Percentiles rank a stretch among this genome's conserved stretches.
These are phyloP conservation scores for Holtermanniella nyarrowii DNA, from an alignment of 768 basidiomycete genomes.

Conservation along the genomic window DNA sequence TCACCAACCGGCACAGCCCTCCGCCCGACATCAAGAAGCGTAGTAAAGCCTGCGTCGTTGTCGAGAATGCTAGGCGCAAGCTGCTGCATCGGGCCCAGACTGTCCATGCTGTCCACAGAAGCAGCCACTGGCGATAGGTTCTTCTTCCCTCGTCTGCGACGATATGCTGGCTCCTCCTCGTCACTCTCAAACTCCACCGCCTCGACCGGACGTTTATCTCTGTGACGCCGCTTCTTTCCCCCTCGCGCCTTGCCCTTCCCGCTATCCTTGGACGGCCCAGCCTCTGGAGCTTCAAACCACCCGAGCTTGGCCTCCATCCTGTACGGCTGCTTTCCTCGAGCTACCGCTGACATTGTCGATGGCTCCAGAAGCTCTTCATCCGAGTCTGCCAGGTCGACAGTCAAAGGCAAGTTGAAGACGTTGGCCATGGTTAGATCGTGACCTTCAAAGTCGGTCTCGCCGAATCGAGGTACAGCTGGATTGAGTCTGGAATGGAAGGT, in stretches of 20 bases:
- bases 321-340: neutral
- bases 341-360: neutral
- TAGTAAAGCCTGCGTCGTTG: neutral
- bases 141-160: neutral
- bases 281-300: neutral
- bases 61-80: neutral
- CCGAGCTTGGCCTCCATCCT: neutral
- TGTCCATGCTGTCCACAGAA: neutral
- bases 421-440: neutral
- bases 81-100: neutral
- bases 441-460: neutral
- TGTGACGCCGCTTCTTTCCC: neutral
- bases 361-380: neutral
- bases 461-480: neutral
- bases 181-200: neutral
- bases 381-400: neutral
- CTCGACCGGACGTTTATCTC: neutral
- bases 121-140: neutral
- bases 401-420: neutral
- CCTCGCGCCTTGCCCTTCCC: too few relatives aligned
- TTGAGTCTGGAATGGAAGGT: neutral
- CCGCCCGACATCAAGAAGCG: constrained; percentile 4
- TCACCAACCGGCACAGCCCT: constrained; percentile 28
- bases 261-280: neutral
- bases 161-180: neutral